A percentile compares a stretch with the other conserved stretches of the same genome.
Conservation (phyloP, 2,329 filamentous ascomycete species). For the Cytospora leucostoma region DNA sequence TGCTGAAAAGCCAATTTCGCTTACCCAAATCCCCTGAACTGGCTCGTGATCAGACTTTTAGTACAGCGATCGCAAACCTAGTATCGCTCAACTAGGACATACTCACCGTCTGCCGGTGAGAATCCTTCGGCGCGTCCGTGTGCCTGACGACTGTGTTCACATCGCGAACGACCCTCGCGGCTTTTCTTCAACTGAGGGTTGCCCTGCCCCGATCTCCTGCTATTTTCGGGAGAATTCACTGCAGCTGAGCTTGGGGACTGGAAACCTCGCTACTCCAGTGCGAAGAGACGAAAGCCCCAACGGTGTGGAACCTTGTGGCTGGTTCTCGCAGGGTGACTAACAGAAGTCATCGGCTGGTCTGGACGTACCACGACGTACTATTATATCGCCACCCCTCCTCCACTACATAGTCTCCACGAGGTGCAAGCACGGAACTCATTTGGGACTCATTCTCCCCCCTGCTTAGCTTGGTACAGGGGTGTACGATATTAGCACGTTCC, state of each 20-base stretch:
- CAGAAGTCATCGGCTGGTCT: slow-evolving; percentile 7
- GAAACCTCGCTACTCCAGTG: slow-evolving; percentile 11
- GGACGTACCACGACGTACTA: slow-evolving; percentile 28
- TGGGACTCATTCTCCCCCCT: slow-evolving; percentile 14
- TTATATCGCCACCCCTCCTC: slow-evolving; percentile 31
- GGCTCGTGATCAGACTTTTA: slow-evolving; percentile 16
- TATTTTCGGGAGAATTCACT: slow-evolving; percentile 24
- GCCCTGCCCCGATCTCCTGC: slow-evolving; percentile 20
- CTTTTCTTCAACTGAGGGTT: slow-evolving; percentile 4
- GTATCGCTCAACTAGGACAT: background rate
- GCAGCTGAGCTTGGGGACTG: slow-evolving; percentile 20
- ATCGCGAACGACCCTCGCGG: background rate
- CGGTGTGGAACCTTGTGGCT: slow-evolving; percentile 27
- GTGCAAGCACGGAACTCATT: slow-evolving; percentile 21
- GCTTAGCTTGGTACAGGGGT: slow-evolving; percentile 11
- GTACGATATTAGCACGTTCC: background rate
- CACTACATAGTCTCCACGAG: slow-evolving; percentile 25
- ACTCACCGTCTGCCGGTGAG: background rate
- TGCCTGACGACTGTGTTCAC: background rate
- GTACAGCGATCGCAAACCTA: background rate
- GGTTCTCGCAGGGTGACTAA: slow-evolving; percentile 30
- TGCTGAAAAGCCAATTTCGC: slow-evolving; percentile 26
- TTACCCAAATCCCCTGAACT: slow-evolving; percentile 22
- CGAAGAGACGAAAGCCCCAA: slow-evolving; percentile 8
- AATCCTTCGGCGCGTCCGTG: background rate